These are phyloP conservation scores for Apodospora peruviana DNA, from an alignment of 495 filamentous ascomycete genomes.

Conservation along the genomic window DNA sequence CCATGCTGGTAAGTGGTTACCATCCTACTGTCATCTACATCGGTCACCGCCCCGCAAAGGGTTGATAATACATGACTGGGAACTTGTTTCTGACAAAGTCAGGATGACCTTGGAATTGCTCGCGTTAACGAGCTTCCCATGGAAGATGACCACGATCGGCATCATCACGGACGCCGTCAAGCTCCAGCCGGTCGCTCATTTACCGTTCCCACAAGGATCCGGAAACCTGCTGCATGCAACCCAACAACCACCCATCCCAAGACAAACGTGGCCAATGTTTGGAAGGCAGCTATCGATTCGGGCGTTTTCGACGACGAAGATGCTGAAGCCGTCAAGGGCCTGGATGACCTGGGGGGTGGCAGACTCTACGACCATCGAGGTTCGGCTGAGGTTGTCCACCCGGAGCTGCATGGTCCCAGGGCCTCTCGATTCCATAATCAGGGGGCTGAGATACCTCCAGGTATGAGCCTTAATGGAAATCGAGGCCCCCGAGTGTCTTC, in stretches of 20 bases:
- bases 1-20: too few species aligned
- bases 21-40: too few species aligned
- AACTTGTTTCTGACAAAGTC: too few species aligned
- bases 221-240: neutral
- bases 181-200: neutral
- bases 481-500: too few species aligned
- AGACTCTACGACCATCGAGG: constrained; percentile 19
- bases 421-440: too few species aligned
- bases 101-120: constrained; percentile 15
- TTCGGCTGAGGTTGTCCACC: too few species aligned
- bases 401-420: too few species aligned
- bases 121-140: constrained; percentile 13
- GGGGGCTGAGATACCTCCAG: too few species aligned
- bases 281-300: constrained; percentile 10
- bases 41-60: too few species aligned
- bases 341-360: constrained; percentile 23
- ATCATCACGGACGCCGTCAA: neutral
- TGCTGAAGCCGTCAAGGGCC: constrained; percentile 15
- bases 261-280: neutral
- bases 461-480: too few species aligned
- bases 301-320: constrained; percentile 23
- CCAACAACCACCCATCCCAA: neutral
- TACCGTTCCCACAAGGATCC: neutral
- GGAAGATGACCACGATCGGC: constrained; percentile 3
- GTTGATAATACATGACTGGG: too few species aligned